Base-by-base conservation (phyloP, 768 basidiomycete genomes). In the Pleurotus platypus region DNA sequence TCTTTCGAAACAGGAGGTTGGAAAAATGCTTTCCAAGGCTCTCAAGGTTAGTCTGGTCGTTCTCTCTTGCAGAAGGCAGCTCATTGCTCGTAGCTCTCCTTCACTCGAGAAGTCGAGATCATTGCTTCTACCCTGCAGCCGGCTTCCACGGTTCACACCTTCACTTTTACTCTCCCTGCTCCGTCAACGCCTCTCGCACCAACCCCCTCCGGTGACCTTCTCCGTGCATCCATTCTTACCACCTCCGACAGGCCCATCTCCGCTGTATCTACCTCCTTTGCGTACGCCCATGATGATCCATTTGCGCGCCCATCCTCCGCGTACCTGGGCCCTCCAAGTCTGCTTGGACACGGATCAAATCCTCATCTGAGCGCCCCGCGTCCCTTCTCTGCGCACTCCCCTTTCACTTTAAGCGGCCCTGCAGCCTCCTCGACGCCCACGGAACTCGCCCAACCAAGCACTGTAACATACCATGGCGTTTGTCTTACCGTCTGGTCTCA, bases 401-500 rank as follows among this genome's bases (percentile, higher is more conserved):
- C 73, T 37, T 67, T 61, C 55, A 70, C 74, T 40, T 63, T 74
- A 26, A 69, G 61, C 49, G 56, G 54, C 54, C 63, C 68, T 56
- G 62, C 73, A 9, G 60, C 67, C 46, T 66, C 73, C 59, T 16
- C 51, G 16, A 18, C 37, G 4, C 51, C 51, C 8, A 30, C 51
- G 9, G 51, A 54, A 8, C 51, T 54, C 24, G 39, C 39, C 18
- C 51, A 54, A 11, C 51, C 51, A 11, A 80, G 73, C 64, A 85
- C 77, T 22, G 69, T 92, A 59, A 86, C 89, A 7, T 96, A 92
- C 68, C 85, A 97, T 66, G 94, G 93, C 47, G 93, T 96, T 38
- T 93, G 92, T 63, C 78, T 98, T 58, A 94, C 93, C 1, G 92
- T 97, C 1, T 98, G 94, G 94, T 93, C 91, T 3, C 94, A 95